A percentile compares a stretch with the other conserved stretches of the same genome.
These are phyloP conservation scores for Cystofilobasidium bisporidii DNA, from an alignment of 768 basidiomycete species.

Conservation along the genomic window DNA sequence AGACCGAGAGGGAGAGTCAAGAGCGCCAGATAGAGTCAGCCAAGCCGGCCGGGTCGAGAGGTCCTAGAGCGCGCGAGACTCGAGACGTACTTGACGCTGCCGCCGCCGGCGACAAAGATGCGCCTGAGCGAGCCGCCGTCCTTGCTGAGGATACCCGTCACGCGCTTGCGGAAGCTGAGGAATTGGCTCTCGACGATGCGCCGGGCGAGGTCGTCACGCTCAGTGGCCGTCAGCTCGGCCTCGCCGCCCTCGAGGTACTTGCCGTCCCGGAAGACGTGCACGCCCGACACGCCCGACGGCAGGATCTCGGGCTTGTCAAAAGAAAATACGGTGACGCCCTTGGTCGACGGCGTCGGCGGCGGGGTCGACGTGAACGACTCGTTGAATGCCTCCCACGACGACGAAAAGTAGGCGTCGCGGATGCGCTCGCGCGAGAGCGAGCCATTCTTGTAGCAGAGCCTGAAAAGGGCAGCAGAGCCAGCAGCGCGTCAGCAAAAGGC, in stretches of 20 bases:
- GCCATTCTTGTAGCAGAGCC: slow-evolving; percentile 75
- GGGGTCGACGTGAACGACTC: slow-evolving; percentile 50
- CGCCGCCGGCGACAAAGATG: slow-evolving; percentile 25
- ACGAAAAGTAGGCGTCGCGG: slow-evolving; percentile 54
- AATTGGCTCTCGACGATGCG: slow-evolving; percentile 78
- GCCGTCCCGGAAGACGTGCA: slow-evolving; percentile 52
- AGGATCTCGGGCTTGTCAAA: slow-evolving; percentile 83
- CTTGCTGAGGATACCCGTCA: slow-evolving; percentile 51
- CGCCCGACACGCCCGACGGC: slow-evolving; percentile 64
- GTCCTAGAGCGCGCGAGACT: no score
- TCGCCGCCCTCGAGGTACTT: slow-evolving; percentile 35
- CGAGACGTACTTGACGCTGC: slow-evolving; percentile 15
- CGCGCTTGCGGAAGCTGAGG: slow-evolving; percentile 64
- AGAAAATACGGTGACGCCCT: slow-evolving; percentile 59
- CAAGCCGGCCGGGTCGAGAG: not conserved
- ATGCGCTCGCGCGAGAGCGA: slow-evolving; percentile 53
- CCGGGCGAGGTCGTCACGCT: slow-evolving; percentile 52
- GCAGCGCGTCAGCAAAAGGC: not conserved
- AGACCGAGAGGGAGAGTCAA: not conserved
- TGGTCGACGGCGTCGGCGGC: slow-evolving; percentile 30
- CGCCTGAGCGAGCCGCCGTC: slow-evolving; percentile 9
- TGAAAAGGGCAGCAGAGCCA: not conserved
- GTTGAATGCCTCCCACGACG: slow-evolving; percentile 63
- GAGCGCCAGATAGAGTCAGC: not conserved
- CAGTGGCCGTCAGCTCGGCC: slow-evolving; percentile 40